These are phyloP conservation scores for Cronartium ribicola DNA, from an alignment of 1,284 basidiomycete species.

Conservation along the genomic window DNA sequence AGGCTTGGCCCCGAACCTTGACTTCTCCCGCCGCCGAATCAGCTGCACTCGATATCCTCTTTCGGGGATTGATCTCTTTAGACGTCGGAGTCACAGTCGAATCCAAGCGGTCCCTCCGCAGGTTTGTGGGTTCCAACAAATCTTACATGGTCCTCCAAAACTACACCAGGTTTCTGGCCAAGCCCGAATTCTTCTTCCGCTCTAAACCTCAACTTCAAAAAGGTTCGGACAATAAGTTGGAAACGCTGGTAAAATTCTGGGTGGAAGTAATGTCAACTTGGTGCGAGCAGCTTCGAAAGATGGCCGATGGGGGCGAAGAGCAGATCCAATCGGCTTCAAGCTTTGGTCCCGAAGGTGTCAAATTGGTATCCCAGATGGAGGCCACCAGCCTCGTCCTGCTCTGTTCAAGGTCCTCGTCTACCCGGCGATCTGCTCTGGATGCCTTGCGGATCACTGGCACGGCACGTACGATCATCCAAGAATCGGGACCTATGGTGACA, in stretches of 20 bases:
- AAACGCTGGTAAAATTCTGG: slow-evolving; percentile 39
- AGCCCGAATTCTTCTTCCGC: slow-evolving; percentile 35
- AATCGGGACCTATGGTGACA: slow-evolving; percentile 15
- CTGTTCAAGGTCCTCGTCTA: slow-evolving; percentile 35
- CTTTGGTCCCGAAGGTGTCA: slow-evolving; percentile 30
- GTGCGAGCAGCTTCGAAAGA: slow-evolving; percentile 38
- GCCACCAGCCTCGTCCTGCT: slow-evolving; percentile 29
- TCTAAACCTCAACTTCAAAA: slow-evolving; percentile 37
- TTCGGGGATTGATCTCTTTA: slow-evolving; percentile 75
- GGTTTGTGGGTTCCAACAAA: slow-evolving; percentile 36
- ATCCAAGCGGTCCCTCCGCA: slow-evolving; percentile 30
- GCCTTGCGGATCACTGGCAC: slow-evolving; percentile 36
- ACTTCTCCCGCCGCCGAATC: slow-evolving; percentile 55
- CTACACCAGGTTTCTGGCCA: slow-evolving; percentile 34
- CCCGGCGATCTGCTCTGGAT: slow-evolving; percentile 37
- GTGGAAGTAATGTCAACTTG: slow-evolving; percentile 33
- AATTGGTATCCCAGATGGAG: slow-evolving; percentile 34
- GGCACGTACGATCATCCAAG: slow-evolving; percentile 35
- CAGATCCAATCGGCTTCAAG: slow-evolving; percentile 1
- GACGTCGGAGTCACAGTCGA: slow-evolving; percentile 59
- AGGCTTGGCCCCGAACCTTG: slow-evolving; percentile 77
- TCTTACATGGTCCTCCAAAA: slow-evolving; percentile 35
- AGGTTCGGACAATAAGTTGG: slow-evolving; percentile 26
- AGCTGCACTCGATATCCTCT: slow-evolving; percentile 72
- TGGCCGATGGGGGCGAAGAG: slow-evolving; percentile 12